A percentile compares a stretch with the other conserved stretches of the same genome.
These are phyloP conservation scores for Emergomyces pasteurianus DNA, from an alignment of 2,329 filamentous ascomycete species.

Conservation along the genomic window DNA sequence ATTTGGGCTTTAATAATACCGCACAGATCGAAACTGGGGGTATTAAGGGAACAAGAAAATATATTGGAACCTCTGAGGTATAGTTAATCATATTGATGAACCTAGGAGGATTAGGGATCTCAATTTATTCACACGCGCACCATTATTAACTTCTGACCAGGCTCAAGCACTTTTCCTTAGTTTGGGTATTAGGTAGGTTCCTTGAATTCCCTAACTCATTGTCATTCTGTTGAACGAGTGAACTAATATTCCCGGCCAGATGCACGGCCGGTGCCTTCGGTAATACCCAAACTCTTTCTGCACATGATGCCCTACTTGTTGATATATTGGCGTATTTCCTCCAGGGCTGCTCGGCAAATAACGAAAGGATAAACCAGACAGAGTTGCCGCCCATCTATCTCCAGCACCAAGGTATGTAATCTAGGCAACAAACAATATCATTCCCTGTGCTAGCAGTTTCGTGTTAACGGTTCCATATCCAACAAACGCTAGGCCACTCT, in stretches of 20 bases:
- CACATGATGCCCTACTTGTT: conserved; percentile 47
- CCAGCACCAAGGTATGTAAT: conserved; percentile 56
- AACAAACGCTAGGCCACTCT: conserved; percentile 54
- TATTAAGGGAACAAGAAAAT: conserved; percentile 79
- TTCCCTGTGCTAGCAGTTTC: not conserved
- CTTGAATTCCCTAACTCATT: not conserved
- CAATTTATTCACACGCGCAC: not conserved
- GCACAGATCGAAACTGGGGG: conserved; percentile 75
- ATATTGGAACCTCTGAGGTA: conserved; percentile 87
- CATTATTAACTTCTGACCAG: conserved; percentile 32
- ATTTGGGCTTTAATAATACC: conserved; percentile 63
- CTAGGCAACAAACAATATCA: not conserved
- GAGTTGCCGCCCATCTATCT: conserved; percentile 75
- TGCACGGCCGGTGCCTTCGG: conserved; percentile 52
- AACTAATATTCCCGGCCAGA: conserved; percentile 12
- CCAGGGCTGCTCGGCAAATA: conserved; percentile 36
- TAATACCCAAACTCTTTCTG: conserved; percentile 35
- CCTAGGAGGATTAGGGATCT: not conserved
- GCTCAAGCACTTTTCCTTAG: conserved; percentile 66
- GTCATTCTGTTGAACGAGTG: not conserved
- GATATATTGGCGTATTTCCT: conserved; percentile 66
- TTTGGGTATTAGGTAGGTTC: conserved; percentile 52
- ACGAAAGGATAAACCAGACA: conserved; percentile 56
- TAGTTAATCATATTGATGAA: conserved; percentile 11
- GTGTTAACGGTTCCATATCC: not conserved